phyloP scores from a whole-genome alignment of 2,329 filamentous ascomycete species.

The Nigrospora oryzae region DNA sequence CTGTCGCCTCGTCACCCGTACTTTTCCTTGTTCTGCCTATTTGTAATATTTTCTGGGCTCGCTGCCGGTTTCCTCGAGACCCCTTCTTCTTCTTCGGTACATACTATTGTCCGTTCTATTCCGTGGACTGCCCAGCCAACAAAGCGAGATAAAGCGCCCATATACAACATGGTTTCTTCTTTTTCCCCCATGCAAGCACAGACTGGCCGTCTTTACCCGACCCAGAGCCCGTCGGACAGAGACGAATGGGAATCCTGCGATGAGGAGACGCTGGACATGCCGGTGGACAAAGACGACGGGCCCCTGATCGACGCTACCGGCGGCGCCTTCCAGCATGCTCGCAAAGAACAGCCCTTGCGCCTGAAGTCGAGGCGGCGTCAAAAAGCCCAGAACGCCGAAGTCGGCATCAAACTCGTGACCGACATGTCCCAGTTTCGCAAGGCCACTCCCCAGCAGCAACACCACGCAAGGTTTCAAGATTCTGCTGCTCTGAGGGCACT shows the following conservation, averaged over 20 bases:
- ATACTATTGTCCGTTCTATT: too few relatives aligned
- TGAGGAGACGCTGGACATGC: slow-evolving; percentile 9
- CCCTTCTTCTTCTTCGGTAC: too few relatives aligned
- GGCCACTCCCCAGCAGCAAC: slow-evolving; percentile 24
- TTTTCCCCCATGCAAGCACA: too few relatives aligned
- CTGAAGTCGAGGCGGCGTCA: slow-evolving; percentile 5
- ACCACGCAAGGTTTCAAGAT: slow-evolving; percentile 43
- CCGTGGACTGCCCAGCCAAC: too few relatives aligned
- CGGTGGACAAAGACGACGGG: slow-evolving; percentile 6
- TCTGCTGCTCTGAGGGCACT: slow-evolving; percentile 51
- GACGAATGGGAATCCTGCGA: slow-evolving; percentile 21
- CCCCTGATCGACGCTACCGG: slow-evolving; percentile 15
- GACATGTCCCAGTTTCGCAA: slow-evolving; percentile 50
- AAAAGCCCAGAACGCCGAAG: slow-evolving; percentile 45
- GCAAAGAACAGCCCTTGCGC: slow-evolving; percentile 1
- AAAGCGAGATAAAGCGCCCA: too few relatives aligned
- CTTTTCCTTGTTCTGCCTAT: too few relatives aligned
- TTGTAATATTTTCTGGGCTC: too few relatives aligned
- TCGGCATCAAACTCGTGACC: slow-evolving; percentile 61
- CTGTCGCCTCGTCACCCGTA: too few relatives aligned
- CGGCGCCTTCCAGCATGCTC: slow-evolving; percentile 6
- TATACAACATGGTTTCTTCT: too few relatives aligned
- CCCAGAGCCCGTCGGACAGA: slow-evolving; percentile 11
- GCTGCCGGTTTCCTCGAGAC: too few relatives aligned
- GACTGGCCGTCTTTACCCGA: too few relatives aligned